Base-by-base conservation (phyloP, 371 early-diverging fungal genomes). In the Dinochytrium kinnereticum region DNA sequence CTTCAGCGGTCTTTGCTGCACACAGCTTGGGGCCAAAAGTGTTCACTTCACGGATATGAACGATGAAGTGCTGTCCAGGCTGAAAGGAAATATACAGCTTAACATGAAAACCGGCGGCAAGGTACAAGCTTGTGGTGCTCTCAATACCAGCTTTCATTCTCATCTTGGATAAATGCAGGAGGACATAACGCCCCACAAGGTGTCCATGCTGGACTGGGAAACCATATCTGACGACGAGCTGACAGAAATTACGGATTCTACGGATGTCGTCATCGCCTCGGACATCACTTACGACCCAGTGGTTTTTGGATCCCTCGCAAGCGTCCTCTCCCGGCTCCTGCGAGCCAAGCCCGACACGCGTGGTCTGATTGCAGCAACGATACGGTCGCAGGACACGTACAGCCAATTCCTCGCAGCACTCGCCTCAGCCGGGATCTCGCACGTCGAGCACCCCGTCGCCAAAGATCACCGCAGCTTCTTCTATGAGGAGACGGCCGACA, bases 281-380 rank as follows among this genome's bases (percentile, higher is more conserved):
- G 81, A 81, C 64, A 70, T 76, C 26, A 77, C 70, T n/a, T 85
- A 85, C 59, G 85, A 84, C 59, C 86, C 86, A 10, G 51, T 72
- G 5, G 71, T 84, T 34, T 72, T 86, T 30, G 17, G 17, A 30
- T 19, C 26, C 57, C 57, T 55, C 10, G 21, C 57, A 26, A 10
- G 57, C 5, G 26, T 55, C 26, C 24, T 55, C 10, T 30, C 21
- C 26, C 5, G 10, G 57, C 7, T 55, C 10, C 57, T 55, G 17
- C 15, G 15, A n/a, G 57, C 26, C 57, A 5, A 30, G 15, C 26
- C 57, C 21, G 7, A 7, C 19, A 7, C 5, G 10, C 26, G 26
- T 7, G 57, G 17, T 19, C 15, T 55, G 15, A 55, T 55, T 24
- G 7, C 57, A 26, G 26, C 26, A 30, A 15, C 57, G 17, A 10